Percentiles rank a stretch among this genome's conserved stretches.
These are phyloP conservation scores for Hyphodiscus sp. DNA, from an alignment of 2,329 filamentous ascomycete species.

Conservation along the genomic window DNA sequence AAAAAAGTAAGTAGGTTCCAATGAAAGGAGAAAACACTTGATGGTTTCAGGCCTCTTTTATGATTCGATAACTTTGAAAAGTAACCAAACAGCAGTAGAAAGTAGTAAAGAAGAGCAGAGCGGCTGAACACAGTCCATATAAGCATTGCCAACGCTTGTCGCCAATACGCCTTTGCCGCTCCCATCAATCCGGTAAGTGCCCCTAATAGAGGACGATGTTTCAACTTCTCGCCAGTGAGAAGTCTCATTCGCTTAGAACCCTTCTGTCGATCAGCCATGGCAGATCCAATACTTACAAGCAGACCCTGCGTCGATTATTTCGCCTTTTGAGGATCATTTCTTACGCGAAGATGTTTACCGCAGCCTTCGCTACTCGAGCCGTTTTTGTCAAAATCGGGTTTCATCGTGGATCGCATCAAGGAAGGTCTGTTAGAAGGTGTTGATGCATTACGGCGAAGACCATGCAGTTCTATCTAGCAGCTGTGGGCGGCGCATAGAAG, in stretches of 20 bases:
- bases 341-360: not conserved
- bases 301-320: not conserved
- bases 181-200: too few species aligned
- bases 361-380: not conserved
- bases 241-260: not conserved
- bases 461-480: not conserved
- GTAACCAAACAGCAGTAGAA: not conserved
- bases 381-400: not conserved
- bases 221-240: not conserved
- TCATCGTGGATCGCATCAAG: not conserved
- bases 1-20: not conserved
- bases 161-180: slow-evolving; percentile 2
- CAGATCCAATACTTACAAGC: not conserved
- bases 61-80: not conserved
- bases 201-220: not conserved
- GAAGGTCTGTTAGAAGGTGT: not conserved
- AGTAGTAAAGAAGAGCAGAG: not conserved
- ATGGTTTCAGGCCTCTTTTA: not conserved
- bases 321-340: not conserved
- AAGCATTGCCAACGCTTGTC: slow-evolving; percentile 6
- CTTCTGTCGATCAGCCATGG: not conserved
- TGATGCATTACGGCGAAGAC: not conserved
- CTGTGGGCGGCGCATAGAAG: too few species aligned
- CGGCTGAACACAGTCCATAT: not conserved
- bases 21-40: not conserved